phyloP scores from a whole-genome alignment of 345 rosid genomes.

The Eucalyptus polybractea region DNA sequence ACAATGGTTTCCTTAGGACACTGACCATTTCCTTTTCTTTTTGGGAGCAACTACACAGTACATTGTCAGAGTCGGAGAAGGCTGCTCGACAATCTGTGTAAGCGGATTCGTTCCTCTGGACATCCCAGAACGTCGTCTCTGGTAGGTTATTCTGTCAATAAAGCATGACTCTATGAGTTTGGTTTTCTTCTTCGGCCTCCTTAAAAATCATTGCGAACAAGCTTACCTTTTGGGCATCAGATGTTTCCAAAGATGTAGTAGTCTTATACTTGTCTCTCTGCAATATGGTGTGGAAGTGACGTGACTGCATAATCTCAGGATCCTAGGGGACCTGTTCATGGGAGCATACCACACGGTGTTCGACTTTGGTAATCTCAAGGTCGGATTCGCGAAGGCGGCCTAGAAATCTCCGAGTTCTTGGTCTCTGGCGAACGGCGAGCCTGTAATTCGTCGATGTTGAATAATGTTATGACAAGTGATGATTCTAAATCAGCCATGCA shows the following conservation, averaged over 20 bases:
- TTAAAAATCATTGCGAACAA: not conserved
- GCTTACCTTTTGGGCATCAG: not conserved
- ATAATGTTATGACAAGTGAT: not conserved
- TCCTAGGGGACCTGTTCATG: conserved; percentile 41
- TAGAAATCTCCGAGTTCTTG: not conserved
- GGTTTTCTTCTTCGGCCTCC: not conserved
- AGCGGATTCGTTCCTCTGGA: conserved; percentile 42
- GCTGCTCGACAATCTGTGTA: conserved; percentile 15
- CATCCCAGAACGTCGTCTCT: conserved; percentile 31
- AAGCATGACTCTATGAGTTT: not conserved
- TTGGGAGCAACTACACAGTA: conserved; percentile 12
- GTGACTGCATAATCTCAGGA: conserved; percentile 12
- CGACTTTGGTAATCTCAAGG: conserved; percentile 31
- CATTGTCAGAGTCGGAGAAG: conserved; percentile 19
- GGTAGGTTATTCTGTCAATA: conserved; percentile 10
- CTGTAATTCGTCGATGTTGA: not conserved
- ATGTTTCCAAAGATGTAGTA: not conserved
- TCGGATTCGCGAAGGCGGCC: conserved; percentile 44
- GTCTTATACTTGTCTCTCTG: not conserved
- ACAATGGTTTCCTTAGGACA: not conserved
- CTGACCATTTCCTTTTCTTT: not conserved
- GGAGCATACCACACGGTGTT: conserved; percentile 56
- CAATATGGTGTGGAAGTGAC: not conserved
- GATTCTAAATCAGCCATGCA: not conserved
- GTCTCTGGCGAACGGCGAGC: not conserved